phyloP scores from a whole-genome alignment of 2,329 filamentous ascomycete species.

The Talaromyces sp. region DNA sequence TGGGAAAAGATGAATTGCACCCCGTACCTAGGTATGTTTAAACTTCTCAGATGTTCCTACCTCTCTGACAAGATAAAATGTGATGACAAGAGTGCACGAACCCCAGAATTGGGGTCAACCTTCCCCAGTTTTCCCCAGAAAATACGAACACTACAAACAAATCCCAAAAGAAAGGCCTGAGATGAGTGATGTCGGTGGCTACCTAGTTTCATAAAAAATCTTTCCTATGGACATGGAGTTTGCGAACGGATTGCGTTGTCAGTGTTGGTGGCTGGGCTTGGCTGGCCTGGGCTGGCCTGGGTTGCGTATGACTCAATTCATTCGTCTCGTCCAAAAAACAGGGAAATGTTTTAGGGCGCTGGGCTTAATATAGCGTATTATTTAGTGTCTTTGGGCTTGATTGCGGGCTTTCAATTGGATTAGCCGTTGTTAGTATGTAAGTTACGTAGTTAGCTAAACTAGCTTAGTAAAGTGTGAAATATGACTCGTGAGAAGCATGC shows the following conservation, averaged over 20 bases:
- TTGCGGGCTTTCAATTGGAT: background rate
- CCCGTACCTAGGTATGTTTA: too few species aligned
- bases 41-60: background rate
- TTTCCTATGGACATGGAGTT: background rate
- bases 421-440: background rate
- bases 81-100: background rate
- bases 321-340: background rate
- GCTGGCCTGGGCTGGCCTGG: background rate
- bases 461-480: background rate
- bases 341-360: background rate
- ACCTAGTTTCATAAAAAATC: background rate
- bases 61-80: background rate
- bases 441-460: background rate
- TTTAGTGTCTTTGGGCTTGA: background rate
- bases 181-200: conserved; percentile 2
- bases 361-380: background rate
- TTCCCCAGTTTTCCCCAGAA: background rate
- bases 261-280: background rate
- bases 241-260: background rate
- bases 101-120: background rate
- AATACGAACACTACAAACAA: background rate
- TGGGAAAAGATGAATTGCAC: background rate
- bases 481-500: background rate
- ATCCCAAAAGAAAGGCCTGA: background rate
- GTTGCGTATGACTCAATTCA: background rate